Conservation (phyloP, 2,329 filamentous ascomycete genomes). For the Penicillium sp. region DNA sequence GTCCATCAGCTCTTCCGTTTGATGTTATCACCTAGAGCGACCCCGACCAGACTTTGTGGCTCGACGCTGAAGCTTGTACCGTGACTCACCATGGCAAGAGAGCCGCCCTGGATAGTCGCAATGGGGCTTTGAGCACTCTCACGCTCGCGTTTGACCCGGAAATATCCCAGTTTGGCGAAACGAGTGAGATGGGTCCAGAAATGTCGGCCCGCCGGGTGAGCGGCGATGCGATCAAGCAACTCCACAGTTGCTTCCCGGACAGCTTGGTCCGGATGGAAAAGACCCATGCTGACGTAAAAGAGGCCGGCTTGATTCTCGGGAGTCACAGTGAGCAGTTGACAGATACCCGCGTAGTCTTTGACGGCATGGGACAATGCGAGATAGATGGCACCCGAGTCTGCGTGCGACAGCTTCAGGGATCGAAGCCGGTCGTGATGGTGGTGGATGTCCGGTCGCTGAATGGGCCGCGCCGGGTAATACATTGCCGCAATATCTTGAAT, state of each 20-base stretch:
- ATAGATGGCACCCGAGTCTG: slow-evolving; percentile 78
- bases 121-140: slow-evolving; percentile 28
- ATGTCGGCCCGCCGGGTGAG: slow-evolving; percentile 85
- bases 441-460: slow-evolving; percentile 60
- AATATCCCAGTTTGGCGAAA: slow-evolving; percentile 82
- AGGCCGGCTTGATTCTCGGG: slow-evolving; percentile 81
- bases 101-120: slow-evolving; percentile 11
- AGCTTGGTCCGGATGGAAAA: slow-evolving; percentile 82
- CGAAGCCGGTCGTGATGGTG: slow-evolving; percentile 90
- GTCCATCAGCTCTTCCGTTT: slow-evolving; percentile 20
- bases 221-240: slow-evolving; percentile 72
- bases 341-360: slow-evolving; percentile 77
- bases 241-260: slow-evolving; percentile 73
- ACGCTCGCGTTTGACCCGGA: slow-evolving; percentile 65
- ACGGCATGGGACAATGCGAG: slow-evolving; percentile 69
- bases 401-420: slow-evolving; percentile 68
- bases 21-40: slow-evolving; percentile 28
- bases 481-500: slow-evolving; percentile 61
- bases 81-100: slow-evolving; percentile 8
- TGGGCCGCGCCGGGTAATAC: slow-evolving; percentile 33
- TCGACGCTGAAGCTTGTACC: slow-evolving; percentile 23
- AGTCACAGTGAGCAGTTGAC: slow-evolving; percentile 72
- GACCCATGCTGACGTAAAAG: slow-evolving; percentile 82
- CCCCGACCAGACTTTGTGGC: slow-evolving; percentile 33
- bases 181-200: slow-evolving; percentile 84